Conservation (phyloP, 2,329 filamentous ascomycete species). For the Trichoderma sp. region DNA sequence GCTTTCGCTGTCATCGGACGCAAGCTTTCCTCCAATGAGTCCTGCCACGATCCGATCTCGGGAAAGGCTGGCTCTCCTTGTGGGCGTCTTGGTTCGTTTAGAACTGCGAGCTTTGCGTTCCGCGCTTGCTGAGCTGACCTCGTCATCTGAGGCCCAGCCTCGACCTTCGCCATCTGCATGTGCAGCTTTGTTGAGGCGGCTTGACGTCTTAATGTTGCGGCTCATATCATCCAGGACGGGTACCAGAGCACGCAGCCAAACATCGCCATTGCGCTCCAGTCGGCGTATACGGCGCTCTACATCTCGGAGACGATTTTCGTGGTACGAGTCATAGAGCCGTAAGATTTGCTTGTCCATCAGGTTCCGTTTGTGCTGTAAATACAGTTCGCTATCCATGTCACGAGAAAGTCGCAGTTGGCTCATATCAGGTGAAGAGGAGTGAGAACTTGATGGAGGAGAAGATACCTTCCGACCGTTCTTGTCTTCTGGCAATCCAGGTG, state of each 20-base stretch:
- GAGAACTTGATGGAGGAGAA: neutral
- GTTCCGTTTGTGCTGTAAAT: slow-evolving; percentile 26
- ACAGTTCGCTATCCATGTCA: slow-evolving; percentile 24
- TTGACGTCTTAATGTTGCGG: slow-evolving; percentile 30
- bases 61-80: slow-evolving; percentile 28
- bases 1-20: slow-evolving; percentile 23
- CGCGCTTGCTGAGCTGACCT: slow-evolving; percentile 20
- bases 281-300: slow-evolving; percentile 46
- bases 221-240: slow-evolving; percentile 46
- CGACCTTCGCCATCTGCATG: slow-evolving; percentile 22
- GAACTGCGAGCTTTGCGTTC: slow-evolving; percentile 16
- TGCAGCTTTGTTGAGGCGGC: neutral
- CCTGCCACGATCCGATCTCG: slow-evolving; percentile 32
- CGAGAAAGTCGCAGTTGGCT: slow-evolving; percentile 25
- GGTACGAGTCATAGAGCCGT: slow-evolving; percentile 40
- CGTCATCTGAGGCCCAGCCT: slow-evolving; percentile 36
- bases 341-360: slow-evolving; percentile 36
- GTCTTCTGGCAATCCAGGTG: neutral
- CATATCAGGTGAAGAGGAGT: neutral
- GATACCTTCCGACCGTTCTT: slow-evolving; percentile 22
- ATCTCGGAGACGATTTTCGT: slow-evolving; percentile 43
- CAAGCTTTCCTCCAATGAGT: slow-evolving; percentile 24
- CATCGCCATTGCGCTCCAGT: slow-evolving; percentile 47
- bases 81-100: slow-evolving; percentile 22
- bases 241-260: slow-evolving; percentile 44